Evolutionary conservation across 2,329 filamentous ascomycete genomes (phyloP).

Genomic region (Colletotrichum sp.): DNA sequence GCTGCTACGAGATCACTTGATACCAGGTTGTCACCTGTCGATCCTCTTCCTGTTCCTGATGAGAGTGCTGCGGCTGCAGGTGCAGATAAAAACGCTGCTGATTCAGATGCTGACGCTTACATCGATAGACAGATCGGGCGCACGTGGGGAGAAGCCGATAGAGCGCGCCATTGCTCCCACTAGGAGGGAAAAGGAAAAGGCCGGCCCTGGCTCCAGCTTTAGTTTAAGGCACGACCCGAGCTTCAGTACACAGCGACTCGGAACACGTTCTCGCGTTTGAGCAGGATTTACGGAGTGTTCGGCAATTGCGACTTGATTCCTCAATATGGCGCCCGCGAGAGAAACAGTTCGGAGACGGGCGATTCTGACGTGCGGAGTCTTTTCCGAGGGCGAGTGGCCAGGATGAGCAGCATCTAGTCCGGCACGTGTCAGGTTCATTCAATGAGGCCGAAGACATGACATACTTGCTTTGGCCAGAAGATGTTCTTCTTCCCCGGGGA

Average conservation of each 20-base stretch:
- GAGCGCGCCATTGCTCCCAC: background rate
- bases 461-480: background rate
- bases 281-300: background rate
- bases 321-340: background rate
- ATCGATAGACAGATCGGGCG: background rate
- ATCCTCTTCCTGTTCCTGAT: background rate
- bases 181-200: background rate
- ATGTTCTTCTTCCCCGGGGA: background rate
- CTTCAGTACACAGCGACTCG: background rate
- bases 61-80: background rate
- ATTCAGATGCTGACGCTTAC: background rate
- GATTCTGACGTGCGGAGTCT: background rate
- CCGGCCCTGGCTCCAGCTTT: background rate
- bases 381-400: background rate
- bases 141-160: background rate
- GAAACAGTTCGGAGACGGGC: background rate
- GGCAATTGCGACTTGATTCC: background rate
- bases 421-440: constrained; percentile 12
- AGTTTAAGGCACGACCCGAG: background rate
- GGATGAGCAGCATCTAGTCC: background rate
- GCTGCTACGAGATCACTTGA: background rate
- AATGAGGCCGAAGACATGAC: background rate
- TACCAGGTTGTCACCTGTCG: background rate
- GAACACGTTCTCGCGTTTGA: background rate
- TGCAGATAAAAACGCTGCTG: background rate